Evolutionary conservation across 306 rosid genomes (phyloP).

Genomic region (Canavalia gladiata): DNA sequence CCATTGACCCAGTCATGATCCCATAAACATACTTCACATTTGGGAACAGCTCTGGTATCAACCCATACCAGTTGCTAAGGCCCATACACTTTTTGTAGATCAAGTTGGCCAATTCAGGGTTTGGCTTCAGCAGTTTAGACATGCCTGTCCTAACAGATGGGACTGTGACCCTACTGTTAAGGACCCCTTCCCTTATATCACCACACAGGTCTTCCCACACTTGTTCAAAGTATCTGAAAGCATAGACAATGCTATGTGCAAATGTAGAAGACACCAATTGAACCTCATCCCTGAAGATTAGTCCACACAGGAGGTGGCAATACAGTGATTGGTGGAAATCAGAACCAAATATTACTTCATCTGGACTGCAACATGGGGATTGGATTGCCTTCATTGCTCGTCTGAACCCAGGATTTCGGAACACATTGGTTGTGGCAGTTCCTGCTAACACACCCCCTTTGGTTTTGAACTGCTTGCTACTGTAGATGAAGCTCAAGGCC

Average conservation of each 20-base stretch:
- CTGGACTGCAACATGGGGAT: constrained; percentile 79
- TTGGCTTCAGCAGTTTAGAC: constrained; percentile 75
- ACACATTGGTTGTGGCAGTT: constrained; percentile 90
- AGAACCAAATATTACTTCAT: constrained; percentile 82
- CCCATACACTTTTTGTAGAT: constrained; percentile 62
- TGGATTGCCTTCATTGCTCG: constrained; percentile 62
- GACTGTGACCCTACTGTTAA: constrained; percentile 58
- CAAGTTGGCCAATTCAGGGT: constrained; percentile 79
- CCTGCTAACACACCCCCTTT: constrained; percentile 82
- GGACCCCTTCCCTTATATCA: constrained; percentile 75
- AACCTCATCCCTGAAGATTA: constrained; percentile 71
- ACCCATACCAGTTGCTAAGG: constrained; percentile 84
- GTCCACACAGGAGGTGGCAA: constrained; percentile 92
- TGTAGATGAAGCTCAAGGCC: constrained; percentile 79
- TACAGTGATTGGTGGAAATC: constrained; percentile 89
- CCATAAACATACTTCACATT: constrained; percentile 80
- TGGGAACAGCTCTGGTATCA: constrained; percentile 85
- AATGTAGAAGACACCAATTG: constrained; percentile 71
- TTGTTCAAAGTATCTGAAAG: constrained; percentile 81
- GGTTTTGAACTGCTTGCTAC: constrained; percentile 81
- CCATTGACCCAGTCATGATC: constrained; percentile 97
- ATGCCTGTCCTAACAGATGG: constrained; percentile 68
- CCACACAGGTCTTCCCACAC: constrained; percentile 80
- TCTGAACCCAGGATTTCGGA: constrained; percentile 54
- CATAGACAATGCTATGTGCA: constrained; percentile 83